Percentiles rank a stretch among this genome's conserved stretches.
Conservation (phyloP, 768 basidiomycete species). For the Phylloporus sp. region DNA sequence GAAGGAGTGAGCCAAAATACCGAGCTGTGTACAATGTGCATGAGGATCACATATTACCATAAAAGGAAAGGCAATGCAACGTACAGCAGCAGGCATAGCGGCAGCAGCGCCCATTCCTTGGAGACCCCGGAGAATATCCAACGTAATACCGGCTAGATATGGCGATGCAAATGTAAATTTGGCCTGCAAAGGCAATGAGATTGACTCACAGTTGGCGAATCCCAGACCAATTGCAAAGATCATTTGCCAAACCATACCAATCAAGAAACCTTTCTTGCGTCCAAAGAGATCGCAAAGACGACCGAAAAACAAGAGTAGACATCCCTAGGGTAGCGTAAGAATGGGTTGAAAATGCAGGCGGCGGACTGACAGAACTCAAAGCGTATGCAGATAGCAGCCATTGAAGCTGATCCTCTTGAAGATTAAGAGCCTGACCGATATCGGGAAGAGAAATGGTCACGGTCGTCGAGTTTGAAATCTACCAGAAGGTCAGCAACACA, state of each 20-base stretch:
- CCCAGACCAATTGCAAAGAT: constrained; percentile 62
- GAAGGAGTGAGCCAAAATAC: constrained; percentile 79
- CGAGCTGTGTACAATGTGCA: constrained; percentile 44
- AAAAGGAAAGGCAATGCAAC: constrained; percentile 12
- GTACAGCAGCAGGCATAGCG: constrained; percentile 66
- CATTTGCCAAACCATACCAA: constrained; percentile 52
- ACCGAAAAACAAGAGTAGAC: constrained; percentile 72
- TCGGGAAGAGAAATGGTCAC: constrained; percentile 50
- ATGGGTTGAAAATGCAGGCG: background rate
- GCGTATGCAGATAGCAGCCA: constrained; percentile 70
- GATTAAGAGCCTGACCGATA: constrained; percentile 46
- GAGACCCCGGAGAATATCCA: constrained; percentile 71
- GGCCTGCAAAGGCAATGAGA: background rate
- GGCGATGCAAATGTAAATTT: background rate
- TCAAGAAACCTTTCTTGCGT: constrained; percentile 61
- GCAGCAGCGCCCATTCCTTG: constrained; percentile 83
- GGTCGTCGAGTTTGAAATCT: constrained; percentile 39
- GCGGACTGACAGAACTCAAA: constrained; percentile 55
- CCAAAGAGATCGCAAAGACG: constrained; percentile 81
- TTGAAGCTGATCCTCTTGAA: constrained; percentile 51
- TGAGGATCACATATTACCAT: background rate
- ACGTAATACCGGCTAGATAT: constrained; percentile 48
- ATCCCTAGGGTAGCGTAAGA: constrained; percentile 50
- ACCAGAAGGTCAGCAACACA: background rate
- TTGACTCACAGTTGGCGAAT: constrained; percentile 49